Evolutionary conservation across 768 basidiomycete species (phyloP), one percentile per base, ranked within the genome.

Genomic region (Russula abietina): DNA sequence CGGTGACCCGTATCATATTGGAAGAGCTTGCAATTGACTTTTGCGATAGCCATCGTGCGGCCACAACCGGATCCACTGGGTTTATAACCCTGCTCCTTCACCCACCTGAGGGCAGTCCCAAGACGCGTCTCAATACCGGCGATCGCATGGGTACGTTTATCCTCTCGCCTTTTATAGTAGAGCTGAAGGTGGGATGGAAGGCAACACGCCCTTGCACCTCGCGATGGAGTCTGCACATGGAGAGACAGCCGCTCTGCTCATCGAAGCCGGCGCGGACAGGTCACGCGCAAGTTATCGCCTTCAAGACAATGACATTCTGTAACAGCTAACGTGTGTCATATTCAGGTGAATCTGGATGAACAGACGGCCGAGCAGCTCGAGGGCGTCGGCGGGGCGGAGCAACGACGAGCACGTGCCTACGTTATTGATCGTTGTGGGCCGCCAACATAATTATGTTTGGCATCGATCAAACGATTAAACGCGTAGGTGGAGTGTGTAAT

Each of bases 151-250:
- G 89, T 89, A 71, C 32, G 66, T 43, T 22, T n/a, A 53, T 65
- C 53, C 26, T 49, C 65, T 60, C 43, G 32, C 62, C 54, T 50
- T 69, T 68, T 60, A 57, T 70, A 28, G 22, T 39, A 50, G 30
- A 49, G 36, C 36, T 63, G 10, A 59, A 26, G 11, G 10, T 4
- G 38, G 12, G 24, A 30, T 30, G 16, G 9, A 54, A 91, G 95
- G 96, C 55, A 97, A 98, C 71, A 98, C 97, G 2, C 93, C 97
- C 2, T 77, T 99, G 41, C 97, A 99, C 79, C 83, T 99, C 36
- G 95, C 96, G 19, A 89, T 99, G 88, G 96, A 99, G 70, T 93
- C 91, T 58, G 96, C 88, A 19, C 91, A 98, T 71, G 96, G 91
- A 16, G 87, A 93, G 71, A 89, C 86, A 17, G 96, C 96, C 11